Percentiles rank a stretch among this genome's conserved stretches.
These are phyloP conservation scores for Chlorociboria aeruginascens DNA, from an alignment of 495 filamentous ascomycete genomes.

Conservation along the genomic window DNA sequence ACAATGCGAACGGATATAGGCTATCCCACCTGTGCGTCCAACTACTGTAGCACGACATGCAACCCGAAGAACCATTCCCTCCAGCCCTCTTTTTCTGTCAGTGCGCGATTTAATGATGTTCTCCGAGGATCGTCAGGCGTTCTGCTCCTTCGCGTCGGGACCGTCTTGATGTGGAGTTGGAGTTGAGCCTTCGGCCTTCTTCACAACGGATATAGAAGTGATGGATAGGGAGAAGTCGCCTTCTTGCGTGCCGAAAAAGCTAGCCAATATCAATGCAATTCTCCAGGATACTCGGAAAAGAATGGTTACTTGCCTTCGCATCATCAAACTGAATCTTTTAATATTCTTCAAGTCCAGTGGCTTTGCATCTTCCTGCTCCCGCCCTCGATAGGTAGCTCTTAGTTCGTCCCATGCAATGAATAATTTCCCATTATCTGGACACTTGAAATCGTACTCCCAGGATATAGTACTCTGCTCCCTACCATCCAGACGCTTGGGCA, in stretches of 20 bases:
- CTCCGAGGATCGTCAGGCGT: too few relatives aligned
- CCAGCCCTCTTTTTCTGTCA: not conserved
- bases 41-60: too few relatives aligned
- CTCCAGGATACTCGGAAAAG: not conserved
- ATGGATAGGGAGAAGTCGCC: slow-evolving; percentile 53
- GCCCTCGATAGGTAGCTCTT: slow-evolving; percentile 61
- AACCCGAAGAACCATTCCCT: too few relatives aligned
- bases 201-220: slow-evolving; percentile 34
- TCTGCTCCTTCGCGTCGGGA: not conserved
- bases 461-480: slow-evolving; percentile 47
- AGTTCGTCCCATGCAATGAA: slow-evolving; percentile 50
- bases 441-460: slow-evolving; percentile 43
- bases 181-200: not conserved
- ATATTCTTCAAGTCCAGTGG: slow-evolving; percentile 43
- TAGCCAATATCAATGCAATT: slow-evolving; percentile 19
- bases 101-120: too few relatives aligned
- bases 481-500: slow-evolving; percentile 42
- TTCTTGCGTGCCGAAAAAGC: slow-evolving; percentile 66
- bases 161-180: slow-evolving; percentile 7
- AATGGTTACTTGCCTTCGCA: slow-evolving; percentile 48
- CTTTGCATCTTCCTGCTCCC: slow-evolving; percentile 39
- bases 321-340: slow-evolving; percentile 63
- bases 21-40: too few relatives aligned
- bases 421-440: slow-evolving; percentile 18
- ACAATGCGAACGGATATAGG: too few relatives aligned